Percentiles rank a stretch among this genome's conserved stretches.
Conservation (phyloP, 176 grass and related monocot genomes). For the Lolium rigidum region DNA sequence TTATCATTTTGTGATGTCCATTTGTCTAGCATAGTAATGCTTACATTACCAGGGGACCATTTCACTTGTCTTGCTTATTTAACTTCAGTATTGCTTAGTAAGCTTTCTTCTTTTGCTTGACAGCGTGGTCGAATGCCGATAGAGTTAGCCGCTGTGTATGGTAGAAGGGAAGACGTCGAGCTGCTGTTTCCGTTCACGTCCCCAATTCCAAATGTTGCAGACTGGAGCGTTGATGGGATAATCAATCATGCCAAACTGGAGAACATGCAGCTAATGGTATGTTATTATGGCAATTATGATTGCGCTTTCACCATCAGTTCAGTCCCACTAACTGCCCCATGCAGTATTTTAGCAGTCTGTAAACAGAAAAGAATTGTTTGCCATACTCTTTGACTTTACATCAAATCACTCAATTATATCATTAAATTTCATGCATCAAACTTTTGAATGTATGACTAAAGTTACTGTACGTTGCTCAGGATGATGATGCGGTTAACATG, state of each 20-base stretch:
- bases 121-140: conserved; percentile 53
- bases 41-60: neutral
- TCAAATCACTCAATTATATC: neutral
- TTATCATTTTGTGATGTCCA: neutral
- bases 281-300: neutral
- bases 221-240: conserved; percentile 29
- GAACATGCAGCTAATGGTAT: conserved; percentile 40
- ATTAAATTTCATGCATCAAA: neutral
- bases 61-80: neutral
- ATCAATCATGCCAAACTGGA: conserved; percentile 15
- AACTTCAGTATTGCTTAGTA: neutral
- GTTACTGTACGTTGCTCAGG: conserved; percentile 20
- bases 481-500: conserved; percentile 24
- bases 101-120: conserved; percentile 4
- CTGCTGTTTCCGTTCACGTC: conserved; percentile 50
- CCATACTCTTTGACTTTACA: neutral
- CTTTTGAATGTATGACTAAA: neutral
- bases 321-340: neutral
- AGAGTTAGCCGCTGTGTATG: conserved; percentile 57
- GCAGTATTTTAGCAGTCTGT: neutral
- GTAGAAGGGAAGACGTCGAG: conserved; percentile 47
- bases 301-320: neutral
- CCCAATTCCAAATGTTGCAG: neutral
- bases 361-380: neutral
- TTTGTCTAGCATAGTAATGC: neutral